Evolutionary conservation across 257 asterid species (phyloP).

Genomic region (Dorcoceras hygrometricum): DNA sequence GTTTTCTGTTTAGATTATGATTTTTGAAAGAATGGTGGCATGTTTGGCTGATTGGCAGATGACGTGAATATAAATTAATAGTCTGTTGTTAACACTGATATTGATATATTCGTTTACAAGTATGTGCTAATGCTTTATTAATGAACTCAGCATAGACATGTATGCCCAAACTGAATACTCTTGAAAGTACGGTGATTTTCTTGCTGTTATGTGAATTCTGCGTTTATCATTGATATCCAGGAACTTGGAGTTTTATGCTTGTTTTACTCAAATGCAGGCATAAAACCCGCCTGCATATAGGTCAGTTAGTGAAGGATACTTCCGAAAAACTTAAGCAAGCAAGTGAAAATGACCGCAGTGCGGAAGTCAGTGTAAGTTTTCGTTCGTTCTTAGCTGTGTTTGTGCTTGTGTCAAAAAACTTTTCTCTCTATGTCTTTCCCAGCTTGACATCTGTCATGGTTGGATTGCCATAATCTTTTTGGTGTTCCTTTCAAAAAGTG

Average conservation of each 20-base stretch:
- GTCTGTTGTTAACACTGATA: too few relatives aligned
- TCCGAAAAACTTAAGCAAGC: constrained; percentile 84
- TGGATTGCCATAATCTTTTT: neutral
- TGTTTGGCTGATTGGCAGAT: constrained; percentile 12
- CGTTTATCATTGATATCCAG: neutral
- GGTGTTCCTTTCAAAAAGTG: constrained; percentile 1
- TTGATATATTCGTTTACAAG: too few relatives aligned
- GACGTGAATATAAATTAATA: constrained; percentile 4
- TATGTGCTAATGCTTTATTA: too few relatives aligned
- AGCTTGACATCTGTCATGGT: constrained; percentile 13
- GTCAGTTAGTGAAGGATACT: constrained; percentile 80
- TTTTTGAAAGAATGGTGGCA: too few relatives aligned
- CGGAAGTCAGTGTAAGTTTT: constrained; percentile 64
- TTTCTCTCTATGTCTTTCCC: neutral
- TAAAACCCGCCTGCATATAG: constrained; percentile 81
- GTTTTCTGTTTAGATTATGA: too few relatives aligned
- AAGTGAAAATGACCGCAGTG: constrained; percentile 65
- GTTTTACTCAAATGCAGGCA: constrained; percentile 47
- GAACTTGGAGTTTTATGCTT: constrained; percentile 10
- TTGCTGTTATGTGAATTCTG: neutral
- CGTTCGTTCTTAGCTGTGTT: constrained; percentile 18
- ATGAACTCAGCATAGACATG: constrained; percentile 2
- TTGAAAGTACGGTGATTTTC: too few relatives aligned
- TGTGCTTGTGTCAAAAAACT: constrained; percentile 4
- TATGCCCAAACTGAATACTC: too few relatives aligned